Percentiles rank a stretch among this genome's conserved stretches.
Evolutionary conservation across 2,329 filamentous ascomycete genomes (phyloP).

Genomic region (Endoconidiophora polonica): DNA sequence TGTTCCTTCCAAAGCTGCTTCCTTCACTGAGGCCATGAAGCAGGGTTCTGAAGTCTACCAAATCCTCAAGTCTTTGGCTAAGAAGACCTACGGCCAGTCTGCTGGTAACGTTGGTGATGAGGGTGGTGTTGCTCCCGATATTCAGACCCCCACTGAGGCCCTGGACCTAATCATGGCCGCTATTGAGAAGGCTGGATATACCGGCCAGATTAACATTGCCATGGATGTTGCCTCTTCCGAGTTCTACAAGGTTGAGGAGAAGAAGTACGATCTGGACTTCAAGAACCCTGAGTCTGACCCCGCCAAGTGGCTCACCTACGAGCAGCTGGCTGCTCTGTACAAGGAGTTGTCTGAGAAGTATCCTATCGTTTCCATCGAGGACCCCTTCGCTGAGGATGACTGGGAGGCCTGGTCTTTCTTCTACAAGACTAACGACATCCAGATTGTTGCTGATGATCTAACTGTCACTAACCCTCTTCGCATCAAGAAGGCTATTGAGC

Average conservation of each 20-base stretch:
- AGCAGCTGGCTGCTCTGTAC: constrained; percentile 90
- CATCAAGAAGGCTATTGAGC: constrained; percentile 99
- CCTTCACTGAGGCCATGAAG: constrained; percentile 90
- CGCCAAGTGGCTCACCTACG: constrained; percentile 96
- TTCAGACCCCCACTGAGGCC: constrained; percentile 91
- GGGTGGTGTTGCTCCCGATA: constrained; percentile 98
- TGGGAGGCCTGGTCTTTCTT: constrained; percentile 99
- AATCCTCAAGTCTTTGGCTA: constrained; percentile 86
- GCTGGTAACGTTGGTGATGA: constrained; percentile 98
- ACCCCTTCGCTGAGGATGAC: constrained; percentile 98
- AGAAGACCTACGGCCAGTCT: constrained; percentile 99
- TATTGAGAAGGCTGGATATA: constrained; percentile 91
- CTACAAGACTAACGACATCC: constrained; percentile 96
- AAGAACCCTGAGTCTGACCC: constrained; percentile 98
- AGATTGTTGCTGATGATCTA: constrained; percentile 96
- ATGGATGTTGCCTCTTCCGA: constrained; percentile 99
- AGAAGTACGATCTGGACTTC: constrained; percentile 99
- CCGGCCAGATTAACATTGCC: constrained; percentile 89
- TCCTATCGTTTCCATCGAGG: constrained; percentile 96
- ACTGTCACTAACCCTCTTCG: constrained; percentile 97
- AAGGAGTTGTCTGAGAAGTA: constrained; percentile 79
- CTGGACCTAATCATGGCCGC: constrained; percentile 89
- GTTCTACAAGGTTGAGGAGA: constrained; percentile 94
- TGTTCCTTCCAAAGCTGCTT: constrained; percentile 66
- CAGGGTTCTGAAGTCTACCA: constrained; percentile 98